Percentiles rank a stretch among this genome's conserved stretches.
These are phyloP conservation scores for Ettlia oleoabundans DNA, from an alignment of 139 green algal genomes.

Conservation along the genomic window DNA sequence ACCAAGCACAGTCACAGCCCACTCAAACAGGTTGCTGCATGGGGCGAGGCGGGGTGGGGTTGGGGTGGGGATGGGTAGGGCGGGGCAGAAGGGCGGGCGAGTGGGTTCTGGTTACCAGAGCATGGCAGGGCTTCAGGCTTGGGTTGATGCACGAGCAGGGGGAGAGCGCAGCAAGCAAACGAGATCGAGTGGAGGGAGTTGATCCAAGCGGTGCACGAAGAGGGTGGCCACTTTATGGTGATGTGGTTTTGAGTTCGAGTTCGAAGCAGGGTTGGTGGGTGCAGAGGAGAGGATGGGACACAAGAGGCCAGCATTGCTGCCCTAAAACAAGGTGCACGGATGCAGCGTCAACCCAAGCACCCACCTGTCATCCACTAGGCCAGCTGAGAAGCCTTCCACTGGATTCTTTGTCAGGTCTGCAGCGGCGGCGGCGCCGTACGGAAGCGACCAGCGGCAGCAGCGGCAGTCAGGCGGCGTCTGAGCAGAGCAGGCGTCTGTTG, in stretches of 20 bases:
- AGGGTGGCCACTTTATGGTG: too few species aligned
- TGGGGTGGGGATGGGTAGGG: not conserved
- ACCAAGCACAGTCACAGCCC: slow-evolving; percentile 97
- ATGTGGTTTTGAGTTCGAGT: too few species aligned
- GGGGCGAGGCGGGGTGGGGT: not conserved
- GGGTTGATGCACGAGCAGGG: too few species aligned
- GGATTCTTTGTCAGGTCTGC: slow-evolving; percentile 96
- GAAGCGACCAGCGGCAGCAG: not conserved
- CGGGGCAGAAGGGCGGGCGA: not conserved
- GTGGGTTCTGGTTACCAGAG: too few species aligned
- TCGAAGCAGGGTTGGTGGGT: too few species aligned
- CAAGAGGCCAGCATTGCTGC: too few species aligned
- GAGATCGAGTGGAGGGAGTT: too few species aligned
- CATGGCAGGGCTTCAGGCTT: too few species aligned
- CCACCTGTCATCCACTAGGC: slow-evolving; percentile 91
- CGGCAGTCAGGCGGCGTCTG: not conserved
- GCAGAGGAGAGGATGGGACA: too few species aligned
- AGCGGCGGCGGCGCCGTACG: not conserved
- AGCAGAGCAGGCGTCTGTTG: too few species aligned
- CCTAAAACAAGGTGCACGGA: not conserved
- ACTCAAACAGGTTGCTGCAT: slow-evolving; percentile 95
- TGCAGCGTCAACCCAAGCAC: not conserved
- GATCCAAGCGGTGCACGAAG: too few species aligned
- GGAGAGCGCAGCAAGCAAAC: too few species aligned
- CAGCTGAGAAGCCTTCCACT: slow-evolving; percentile 98